phyloP scores from a whole-genome alignment of 139 green algal species.

The Haematococcus lacustris region DNA sequence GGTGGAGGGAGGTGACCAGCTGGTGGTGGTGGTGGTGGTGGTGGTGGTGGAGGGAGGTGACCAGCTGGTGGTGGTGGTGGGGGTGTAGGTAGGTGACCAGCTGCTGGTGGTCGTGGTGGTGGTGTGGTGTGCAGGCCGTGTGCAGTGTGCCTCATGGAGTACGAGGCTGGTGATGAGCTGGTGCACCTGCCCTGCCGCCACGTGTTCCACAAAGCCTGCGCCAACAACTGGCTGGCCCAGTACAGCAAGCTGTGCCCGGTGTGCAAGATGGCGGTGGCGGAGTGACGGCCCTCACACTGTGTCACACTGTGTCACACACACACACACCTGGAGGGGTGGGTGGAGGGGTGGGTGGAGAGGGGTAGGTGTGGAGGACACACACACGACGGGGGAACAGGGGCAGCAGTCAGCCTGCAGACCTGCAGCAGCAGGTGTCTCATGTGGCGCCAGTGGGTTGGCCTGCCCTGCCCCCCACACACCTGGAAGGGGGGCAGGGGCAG shows the following conservation, averaged over 20 bases:
- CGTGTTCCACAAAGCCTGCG: conserved; percentile 29
- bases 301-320: too few species aligned
- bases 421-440: too few species aligned
- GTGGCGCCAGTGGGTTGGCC: too few species aligned
- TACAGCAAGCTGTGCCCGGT: conserved; percentile 25
- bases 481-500: too few species aligned
- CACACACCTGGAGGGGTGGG: too few species aligned
- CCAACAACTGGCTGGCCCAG: conserved; percentile 27
- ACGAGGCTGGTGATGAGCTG: conserved; percentile 28
- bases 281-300: too few species aligned
- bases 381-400: too few species aligned
- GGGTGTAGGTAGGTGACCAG: not conserved
- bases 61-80: not conserved
- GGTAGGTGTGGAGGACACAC: too few species aligned
- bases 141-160: conserved; percentile 19
- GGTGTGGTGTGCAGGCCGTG: not conserved
- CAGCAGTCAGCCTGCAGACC: too few species aligned
- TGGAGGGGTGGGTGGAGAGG: too few species aligned
- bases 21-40: not conserved
- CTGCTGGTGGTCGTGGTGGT: not conserved
- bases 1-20: not conserved
- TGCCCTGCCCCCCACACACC: too few species aligned
- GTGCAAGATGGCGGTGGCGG: not conserved
- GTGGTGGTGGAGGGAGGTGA: not conserved
- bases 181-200: conserved; percentile 35